A percentile compares a stretch with the other conserved stretches of the same genome.
Evolutionary conservation across 2,329 filamentous ascomycete genomes (phyloP).

Genomic region (Fusarium sp.): DNA sequence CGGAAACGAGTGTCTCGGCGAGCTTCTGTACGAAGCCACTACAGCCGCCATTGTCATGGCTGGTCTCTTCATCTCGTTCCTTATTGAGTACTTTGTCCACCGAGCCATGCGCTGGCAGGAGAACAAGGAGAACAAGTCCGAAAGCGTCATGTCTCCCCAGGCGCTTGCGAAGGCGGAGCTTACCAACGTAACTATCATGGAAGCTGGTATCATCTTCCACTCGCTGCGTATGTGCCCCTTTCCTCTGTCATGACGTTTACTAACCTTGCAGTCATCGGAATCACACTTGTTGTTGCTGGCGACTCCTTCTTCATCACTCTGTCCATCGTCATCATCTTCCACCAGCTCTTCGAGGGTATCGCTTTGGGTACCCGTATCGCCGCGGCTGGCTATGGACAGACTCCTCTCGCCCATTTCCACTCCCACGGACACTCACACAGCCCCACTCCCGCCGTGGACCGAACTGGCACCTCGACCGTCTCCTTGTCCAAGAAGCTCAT

Average conservation of each 20-base stretch:
- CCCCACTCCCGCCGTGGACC: conserved; percentile 35
- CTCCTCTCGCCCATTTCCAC: conserved; percentile 35
- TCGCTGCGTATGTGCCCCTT: conserved; percentile 67
- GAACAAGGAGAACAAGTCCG: conserved; percentile 43
- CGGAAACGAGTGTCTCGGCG: conserved; percentile 74
- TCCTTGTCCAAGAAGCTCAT: conserved; percentile 65
- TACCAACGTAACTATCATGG: conserved; percentile 69
- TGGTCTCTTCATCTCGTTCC: conserved; percentile 78
- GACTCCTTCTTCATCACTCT: conserved; percentile 68
- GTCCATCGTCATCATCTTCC: conserved; percentile 77
- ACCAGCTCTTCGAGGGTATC: conserved; percentile 83
- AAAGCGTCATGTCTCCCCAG: conserved; percentile 32
- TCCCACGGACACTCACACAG: conserved; percentile 28
- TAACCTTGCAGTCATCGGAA: conserved; percentile 65
- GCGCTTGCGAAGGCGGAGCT: conserved; percentile 44
- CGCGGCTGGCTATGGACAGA: conserved; percentile 57
- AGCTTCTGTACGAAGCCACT: conserved; percentile 74
- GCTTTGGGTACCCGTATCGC: conserved; percentile 80
- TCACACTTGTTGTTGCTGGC: conserved; percentile 70
- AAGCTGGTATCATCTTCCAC: conserved; percentile 81
- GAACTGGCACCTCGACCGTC: conserved; percentile 43
- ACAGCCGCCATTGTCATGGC: conserved; percentile 80
- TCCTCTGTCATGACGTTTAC: neutral
- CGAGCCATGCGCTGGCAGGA: conserved; percentile 61
- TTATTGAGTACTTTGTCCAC: conserved; percentile 75